Base-by-base conservation (phyloP, 2,329 filamentous ascomycete species). In the Pseudogymnoascus sp. region DNA sequence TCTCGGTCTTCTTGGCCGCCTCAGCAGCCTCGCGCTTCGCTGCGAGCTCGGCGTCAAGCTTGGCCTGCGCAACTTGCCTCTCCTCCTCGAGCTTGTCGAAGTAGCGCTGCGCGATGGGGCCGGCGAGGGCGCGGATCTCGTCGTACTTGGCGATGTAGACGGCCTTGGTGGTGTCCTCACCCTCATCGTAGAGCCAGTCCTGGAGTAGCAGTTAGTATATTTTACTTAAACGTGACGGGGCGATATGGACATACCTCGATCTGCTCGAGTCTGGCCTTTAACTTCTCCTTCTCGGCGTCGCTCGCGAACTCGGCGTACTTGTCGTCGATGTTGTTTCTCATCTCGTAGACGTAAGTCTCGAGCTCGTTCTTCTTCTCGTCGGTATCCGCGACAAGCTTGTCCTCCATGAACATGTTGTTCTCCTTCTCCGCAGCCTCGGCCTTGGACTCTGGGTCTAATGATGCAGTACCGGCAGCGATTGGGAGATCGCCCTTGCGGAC, bases 301-400 rank as follows among this genome's bases (percentile, higher is more conserved):
- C 80, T 94, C 65, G 90, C 88, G 67, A 96, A 92, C 58, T 96
- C 90, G 66, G 91, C 80, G 75, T 95, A 97, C 69, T 91, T 84
- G 70, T 95, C 92, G 68, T 97, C 91, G 59, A 97, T 85, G 86
- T 97, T 97, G 78, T 91, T 91, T 70, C 93, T 89, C 73, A 96
- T 84, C 71, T 97, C 92, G 78, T 99, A 99, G 78, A 97, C 97
- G 78, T 88, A 96, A 22, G 90, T 87, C 82, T 99, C 94, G 60
- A 99, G 89, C 79, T 97, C 93, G 81, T 99, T 99, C 90, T 97
- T 99, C 86, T 96, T 96, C 81, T 97, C 92, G 74, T 97, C 94
- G 37, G 94, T 99, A 75, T 97, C 94, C 69, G 90, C 90, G 61
- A 99, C 92, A 62, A 97, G 87, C 84, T 97, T 99, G 80, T 99